Percentiles rank a stretch among this genome's conserved stretches.
Conservation (phyloP, 1,284 basidiomycete genomes). For the Ustilago lituana region DNA sequence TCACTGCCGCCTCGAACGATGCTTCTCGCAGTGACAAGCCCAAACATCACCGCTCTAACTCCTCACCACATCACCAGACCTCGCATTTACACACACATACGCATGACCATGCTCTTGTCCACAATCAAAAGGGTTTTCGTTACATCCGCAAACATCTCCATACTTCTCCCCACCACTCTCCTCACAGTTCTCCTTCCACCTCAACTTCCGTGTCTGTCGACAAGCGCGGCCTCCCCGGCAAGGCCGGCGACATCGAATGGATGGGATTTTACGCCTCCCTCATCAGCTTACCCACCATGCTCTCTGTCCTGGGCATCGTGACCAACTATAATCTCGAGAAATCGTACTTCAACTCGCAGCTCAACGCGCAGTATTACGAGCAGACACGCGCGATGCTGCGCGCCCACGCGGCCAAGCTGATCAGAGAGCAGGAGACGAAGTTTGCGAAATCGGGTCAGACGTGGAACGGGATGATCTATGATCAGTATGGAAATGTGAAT, state of each 20-base stretch:
- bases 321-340: slow-evolving; percentile 40
- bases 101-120: too few species aligned
- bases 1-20: not conserved
- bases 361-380: slow-evolving; percentile 35
- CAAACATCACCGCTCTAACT: not conserved
- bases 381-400: slow-evolving; percentile 16
- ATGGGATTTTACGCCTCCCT: slow-evolving; percentile 30
- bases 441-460: slow-evolving; percentile 12
- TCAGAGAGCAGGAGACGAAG: slow-evolving; percentile 22
- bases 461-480: slow-evolving; percentile 37
- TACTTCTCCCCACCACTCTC: not conserved
- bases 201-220: not conserved
- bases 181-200: not conserved
- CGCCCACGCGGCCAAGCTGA: slow-evolving; percentile 21
- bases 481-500: slow-evolving; percentile 21
- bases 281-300: slow-evolving; percentile 29
- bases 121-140: too few species aligned
- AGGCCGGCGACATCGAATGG: slow-evolving; percentile 32
- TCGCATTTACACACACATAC: too few species aligned
- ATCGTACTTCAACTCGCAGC: slow-evolving; percentile 24
- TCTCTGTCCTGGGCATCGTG: slow-evolving; percentile 25
- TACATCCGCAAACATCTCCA: not conserved
- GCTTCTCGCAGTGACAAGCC: not conserved
- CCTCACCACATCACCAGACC: not conserved
- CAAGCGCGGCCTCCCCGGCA: slow-evolving; percentile 18